Evolutionary conservation across 1,284 basidiomycete species (phyloP), one percentile per base, ranked within the genome.

Genomic region (Moniliophthora roreri): DNA sequence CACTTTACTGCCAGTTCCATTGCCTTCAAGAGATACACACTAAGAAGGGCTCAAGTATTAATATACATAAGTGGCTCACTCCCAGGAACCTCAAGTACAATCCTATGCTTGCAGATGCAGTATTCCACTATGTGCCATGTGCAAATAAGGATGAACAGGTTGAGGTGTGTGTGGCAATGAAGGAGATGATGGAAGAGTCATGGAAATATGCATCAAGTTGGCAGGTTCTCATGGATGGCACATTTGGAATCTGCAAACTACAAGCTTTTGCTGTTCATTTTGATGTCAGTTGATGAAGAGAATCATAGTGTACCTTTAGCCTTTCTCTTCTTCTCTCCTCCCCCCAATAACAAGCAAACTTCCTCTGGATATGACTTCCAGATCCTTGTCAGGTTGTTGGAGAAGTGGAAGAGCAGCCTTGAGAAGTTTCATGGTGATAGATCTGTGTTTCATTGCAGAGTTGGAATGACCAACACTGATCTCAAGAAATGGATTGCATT

Each of bases 401-500:
- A 20, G 16, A 11, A 26, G 1, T 64, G 61, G 63, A 48, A 45
- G 48, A 21, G 20, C 13, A 18, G n/a, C 10, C 24, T 60, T 1
- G 50, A 48, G 15, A 20, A 42, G n/a, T 26, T 32, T 26, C 13
- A 55, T 37, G 39, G 23, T 8, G 18, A 35, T 23, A n/a, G n/a
- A n/a, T n/a, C n/a, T n/a, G 16, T 11, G 21, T 67, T 67, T 45
- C 10, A 46, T 6, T 61, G 59, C 7, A 8, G 21, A 4, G 47
- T 62, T 3, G 64, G 59, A 1, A 63, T 66, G 18, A 66, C 61
- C 4, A 58, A 66, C 49, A 66, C 61, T 0, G 63, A 66, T 41
- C 10, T 59, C 18, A 62, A 61, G 49, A 62, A 65, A 51, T 58
- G 59, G 5, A 57, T 55, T 3, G 62, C 57, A 6, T 11, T 32